phyloP scores from a whole-genome alignment of 169 alveolate genomes.

The Plasmodium knowlesi region DNA sequence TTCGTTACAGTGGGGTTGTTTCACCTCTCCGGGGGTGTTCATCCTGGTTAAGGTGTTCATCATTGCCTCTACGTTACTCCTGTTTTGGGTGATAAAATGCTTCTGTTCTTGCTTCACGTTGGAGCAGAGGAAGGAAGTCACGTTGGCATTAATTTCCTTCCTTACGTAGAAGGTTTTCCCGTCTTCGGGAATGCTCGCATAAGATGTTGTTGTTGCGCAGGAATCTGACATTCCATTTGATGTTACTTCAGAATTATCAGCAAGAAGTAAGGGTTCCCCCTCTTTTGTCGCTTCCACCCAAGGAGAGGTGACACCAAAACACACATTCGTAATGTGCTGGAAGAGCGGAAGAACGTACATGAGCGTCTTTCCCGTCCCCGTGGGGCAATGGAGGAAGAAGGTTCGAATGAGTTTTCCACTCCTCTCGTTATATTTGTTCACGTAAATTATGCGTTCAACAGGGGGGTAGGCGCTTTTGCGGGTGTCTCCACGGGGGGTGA shows the following conservation, averaged over 20 bases:
- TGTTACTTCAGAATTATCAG: background rate
- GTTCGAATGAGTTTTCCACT: slow-evolving; percentile 31
- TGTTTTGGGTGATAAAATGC: background rate
- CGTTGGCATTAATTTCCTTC: slow-evolving; percentile 13
- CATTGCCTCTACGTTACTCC: background rate
- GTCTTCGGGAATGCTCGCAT: background rate
- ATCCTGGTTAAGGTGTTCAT: background rate
- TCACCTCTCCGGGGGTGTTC: background rate
- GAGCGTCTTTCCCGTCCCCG: slow-evolving; percentile 65
- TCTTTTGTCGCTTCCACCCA: background rate
- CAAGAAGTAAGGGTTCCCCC: background rate
- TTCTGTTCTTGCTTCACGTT: background rate
- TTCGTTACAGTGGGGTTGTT: background rate
- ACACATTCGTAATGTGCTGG: slow-evolving; percentile 25
- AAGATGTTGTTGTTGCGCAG: background rate
- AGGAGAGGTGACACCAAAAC: background rate
- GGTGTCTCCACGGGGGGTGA: too few relatives aligned
- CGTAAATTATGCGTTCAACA: slow-evolving; percentile 20
- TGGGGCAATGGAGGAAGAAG: slow-evolving; percentile 61
- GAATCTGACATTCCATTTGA: background rate
- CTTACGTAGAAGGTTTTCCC: slow-evolving; percentile 4
- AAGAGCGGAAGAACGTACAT: slow-evolving; percentile 40
- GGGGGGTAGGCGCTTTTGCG: slow-evolving; percentile 2
- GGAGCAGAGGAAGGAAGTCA: slow-evolving; percentile 21
- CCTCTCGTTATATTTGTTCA: slow-evolving; percentile 27